Conservation (phyloP, 148 eudicot genomes). For the Oxyria digyna region DNA sequence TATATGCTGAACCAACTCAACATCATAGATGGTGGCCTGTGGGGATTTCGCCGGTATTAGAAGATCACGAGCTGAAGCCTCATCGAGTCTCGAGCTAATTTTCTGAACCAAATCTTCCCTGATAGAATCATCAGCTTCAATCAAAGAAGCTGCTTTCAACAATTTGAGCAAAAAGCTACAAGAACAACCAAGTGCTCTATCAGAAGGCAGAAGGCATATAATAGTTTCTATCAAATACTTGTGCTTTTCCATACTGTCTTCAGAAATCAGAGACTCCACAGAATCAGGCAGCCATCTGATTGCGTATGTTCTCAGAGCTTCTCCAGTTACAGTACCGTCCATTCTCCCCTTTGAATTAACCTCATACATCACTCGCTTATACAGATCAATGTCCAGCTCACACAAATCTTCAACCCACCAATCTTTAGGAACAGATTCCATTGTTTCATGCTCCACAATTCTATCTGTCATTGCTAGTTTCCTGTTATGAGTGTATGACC, state of each 20-base stretch:
- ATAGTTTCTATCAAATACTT: conserved; percentile 60
- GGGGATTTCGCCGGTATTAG: conserved; percentile 49
- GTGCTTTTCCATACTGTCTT: conserved; percentile 38
- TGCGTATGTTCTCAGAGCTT: conserved; percentile 57
- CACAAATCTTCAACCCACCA: conserved; percentile 97
- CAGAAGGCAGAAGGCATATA: conserved; percentile 55
- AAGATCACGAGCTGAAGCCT: conserved; percentile 63
- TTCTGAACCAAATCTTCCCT: conserved; percentile 47
- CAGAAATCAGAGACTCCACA: conserved; percentile 48
- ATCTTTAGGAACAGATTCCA: conserved; percentile 58
- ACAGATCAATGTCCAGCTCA: conserved; percentile 61
- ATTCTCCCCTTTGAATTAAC: conserved; percentile 67
- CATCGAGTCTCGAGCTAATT: conserved; percentile 51
- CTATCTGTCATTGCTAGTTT: conserved; percentile 36
- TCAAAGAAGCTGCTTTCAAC: conserved; percentile 54
- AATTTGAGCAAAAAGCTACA: conserved; percentile 84
- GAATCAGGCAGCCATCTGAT: conserved; percentile 82
- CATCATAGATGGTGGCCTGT: conserved; percentile 49
- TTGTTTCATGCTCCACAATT: conserved; percentile 28
- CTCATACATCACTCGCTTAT: conserved; percentile 57
- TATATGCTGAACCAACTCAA: conserved; percentile 51
- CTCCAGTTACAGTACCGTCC: conserved; percentile 57
- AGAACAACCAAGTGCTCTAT: conserved; percentile 43
- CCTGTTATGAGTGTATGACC: conserved; percentile 76
- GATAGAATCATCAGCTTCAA: conserved; percentile 41